Evolutionary conservation across 2,329 filamentous ascomycete genomes (phyloP).

Genomic region (Balansia obtecta): DNA sequence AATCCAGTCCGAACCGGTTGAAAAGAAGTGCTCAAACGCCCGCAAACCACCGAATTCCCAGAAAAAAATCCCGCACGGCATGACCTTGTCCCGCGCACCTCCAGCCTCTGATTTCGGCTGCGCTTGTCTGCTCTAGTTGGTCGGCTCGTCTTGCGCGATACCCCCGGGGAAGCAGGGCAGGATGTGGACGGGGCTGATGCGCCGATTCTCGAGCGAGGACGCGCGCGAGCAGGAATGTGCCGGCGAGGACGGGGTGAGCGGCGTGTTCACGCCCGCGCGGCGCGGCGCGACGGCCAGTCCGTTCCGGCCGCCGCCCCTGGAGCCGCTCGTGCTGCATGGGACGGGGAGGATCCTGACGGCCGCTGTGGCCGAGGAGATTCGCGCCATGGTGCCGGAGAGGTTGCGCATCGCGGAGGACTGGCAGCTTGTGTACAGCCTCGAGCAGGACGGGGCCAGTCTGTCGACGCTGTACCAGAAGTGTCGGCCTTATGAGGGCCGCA

Average conservation of each 20-base stretch:
- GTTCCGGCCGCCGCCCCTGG: slow-evolving; percentile 79
- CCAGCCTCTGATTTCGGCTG: not conserved
- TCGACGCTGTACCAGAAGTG: slow-evolving; percentile 76
- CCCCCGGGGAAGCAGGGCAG: slow-evolving; percentile 15
- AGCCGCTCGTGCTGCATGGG: slow-evolving; percentile 60
- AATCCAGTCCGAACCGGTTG: too few relatives aligned
- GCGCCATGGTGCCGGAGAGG: slow-evolving; percentile 74
- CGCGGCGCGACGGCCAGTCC: slow-evolving; percentile 46
- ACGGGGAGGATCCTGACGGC: slow-evolving; percentile 55
- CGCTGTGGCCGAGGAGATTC: slow-evolving; percentile 81
- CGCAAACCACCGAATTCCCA: too few relatives aligned
- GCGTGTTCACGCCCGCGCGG: slow-evolving; percentile 44
- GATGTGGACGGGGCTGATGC: slow-evolving; percentile 51
- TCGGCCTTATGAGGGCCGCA: slow-evolving; percentile 49
- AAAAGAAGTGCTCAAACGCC: too few relatives aligned
- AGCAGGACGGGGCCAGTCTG: slow-evolving; percentile 82
- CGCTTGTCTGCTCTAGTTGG: not conserved
- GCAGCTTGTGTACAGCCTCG: slow-evolving; percentile 77
- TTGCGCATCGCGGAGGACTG: slow-evolving; percentile 81
- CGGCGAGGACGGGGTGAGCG: slow-evolving; percentile 41
- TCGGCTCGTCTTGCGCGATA: not conserved
- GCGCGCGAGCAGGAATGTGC: too few relatives aligned
- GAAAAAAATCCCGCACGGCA: too few relatives aligned
- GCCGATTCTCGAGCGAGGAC: slow-evolving; percentile 48
- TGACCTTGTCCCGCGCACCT: not conserved